Percentiles rank a stretch among this genome's conserved stretches.
These are phyloP conservation scores for Annona squamosa DNA, from an alignment of 164 flowering plant genomes.

Conservation along the genomic window DNA sequence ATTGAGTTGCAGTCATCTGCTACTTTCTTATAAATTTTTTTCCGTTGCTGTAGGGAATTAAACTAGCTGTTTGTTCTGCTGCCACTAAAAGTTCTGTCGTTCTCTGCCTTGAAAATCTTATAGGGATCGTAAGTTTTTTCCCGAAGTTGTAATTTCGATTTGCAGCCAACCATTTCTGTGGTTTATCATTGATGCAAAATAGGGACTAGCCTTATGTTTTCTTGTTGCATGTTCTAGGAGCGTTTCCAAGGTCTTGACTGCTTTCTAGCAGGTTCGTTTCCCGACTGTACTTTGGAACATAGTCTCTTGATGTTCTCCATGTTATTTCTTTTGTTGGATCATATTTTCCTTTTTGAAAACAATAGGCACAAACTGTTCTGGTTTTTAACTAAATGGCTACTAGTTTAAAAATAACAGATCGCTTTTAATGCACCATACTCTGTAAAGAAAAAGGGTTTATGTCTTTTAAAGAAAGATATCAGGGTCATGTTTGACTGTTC, in stretches of 20 bases:
- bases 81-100: conserved; percentile 96
- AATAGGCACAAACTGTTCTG: not conserved
- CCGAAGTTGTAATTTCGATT: not conserved
- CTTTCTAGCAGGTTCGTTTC: conserved; percentile 83
- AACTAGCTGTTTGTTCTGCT: conserved; percentile 92
- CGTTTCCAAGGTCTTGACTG: conserved; percentile 86
- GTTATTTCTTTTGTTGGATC: not conserved
- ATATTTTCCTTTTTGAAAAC: too few relatives aligned
- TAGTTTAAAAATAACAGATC: not conserved
- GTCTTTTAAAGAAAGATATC: not conserved
- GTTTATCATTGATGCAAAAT: not conserved
- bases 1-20: not conserved
- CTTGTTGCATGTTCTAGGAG: conserved; percentile 40
- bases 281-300: not conserved
- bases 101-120: conserved; percentile 87
- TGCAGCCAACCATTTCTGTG: not conserved
- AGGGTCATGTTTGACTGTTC: not conserved
- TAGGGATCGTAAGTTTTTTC: conserved; percentile 55
- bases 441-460: not conserved
- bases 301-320: not conserved
- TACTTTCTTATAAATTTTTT: not conserved
- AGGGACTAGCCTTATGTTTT: not conserved
- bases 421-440: not conserved
- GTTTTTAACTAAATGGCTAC: not conserved
- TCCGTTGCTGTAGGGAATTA: conserved; percentile 54